phyloP scores from a whole-genome alignment of 805 yeast species.

The Soucietia sequanensis region DNA sequence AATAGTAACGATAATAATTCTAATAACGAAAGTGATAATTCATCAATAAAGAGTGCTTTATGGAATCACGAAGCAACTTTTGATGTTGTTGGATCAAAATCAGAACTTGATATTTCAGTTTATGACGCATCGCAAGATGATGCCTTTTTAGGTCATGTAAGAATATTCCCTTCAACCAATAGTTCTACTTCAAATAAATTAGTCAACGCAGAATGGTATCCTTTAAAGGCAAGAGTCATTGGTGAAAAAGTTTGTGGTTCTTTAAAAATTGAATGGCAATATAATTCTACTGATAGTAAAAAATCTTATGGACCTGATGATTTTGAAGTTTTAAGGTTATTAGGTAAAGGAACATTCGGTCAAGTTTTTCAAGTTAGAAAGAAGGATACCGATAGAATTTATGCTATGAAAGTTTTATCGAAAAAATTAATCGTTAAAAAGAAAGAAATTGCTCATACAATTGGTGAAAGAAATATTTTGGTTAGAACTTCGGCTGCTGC shows the following conservation, averaged over 20 bases:
- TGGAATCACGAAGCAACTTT: slow-evolving; percentile 94
- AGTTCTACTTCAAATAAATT: slow-evolving; percentile 35
- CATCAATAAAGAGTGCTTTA: slow-evolving; percentile 74
- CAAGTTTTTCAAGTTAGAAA: slow-evolving; percentile 96
- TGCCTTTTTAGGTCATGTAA: slow-evolving; percentile 80
- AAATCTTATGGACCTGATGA: slow-evolving; percentile 90
- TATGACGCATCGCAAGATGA: slow-evolving; percentile 85
- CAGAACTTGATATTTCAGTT: slow-evolving; percentile 85
- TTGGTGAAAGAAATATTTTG: slow-evolving; percentile 92
- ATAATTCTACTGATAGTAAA: slow-evolving; percentile 60
- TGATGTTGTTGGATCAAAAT: slow-evolving; percentile 82
- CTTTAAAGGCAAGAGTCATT: slow-evolving; percentile 66
- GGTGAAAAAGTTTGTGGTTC: slow-evolving; percentile 80
- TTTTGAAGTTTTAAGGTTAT: slow-evolving; percentile 83
- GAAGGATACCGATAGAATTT: slow-evolving; percentile 83
- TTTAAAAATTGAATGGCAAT: slow-evolving; percentile 72
- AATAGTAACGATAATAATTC: slow-evolving; percentile 17
- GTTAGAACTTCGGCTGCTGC: slow-evolving; percentile 89
- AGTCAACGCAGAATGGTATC: slow-evolving; percentile 64
- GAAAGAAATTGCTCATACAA: slow-evolving; percentile 97
- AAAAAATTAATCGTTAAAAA: slow-evolving; percentile 94
- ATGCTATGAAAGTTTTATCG: slow-evolving; percentile 96
- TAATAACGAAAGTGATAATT: background rate
- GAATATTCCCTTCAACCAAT: slow-evolving; percentile 60
- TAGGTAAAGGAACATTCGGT: slow-evolving; percentile 97